A percentile compares a stretch with the other conserved stretches of the same genome.
Evolutionary conservation across 257 asterid species (phyloP).

Genomic region (Prunella vulgaris): DNA sequence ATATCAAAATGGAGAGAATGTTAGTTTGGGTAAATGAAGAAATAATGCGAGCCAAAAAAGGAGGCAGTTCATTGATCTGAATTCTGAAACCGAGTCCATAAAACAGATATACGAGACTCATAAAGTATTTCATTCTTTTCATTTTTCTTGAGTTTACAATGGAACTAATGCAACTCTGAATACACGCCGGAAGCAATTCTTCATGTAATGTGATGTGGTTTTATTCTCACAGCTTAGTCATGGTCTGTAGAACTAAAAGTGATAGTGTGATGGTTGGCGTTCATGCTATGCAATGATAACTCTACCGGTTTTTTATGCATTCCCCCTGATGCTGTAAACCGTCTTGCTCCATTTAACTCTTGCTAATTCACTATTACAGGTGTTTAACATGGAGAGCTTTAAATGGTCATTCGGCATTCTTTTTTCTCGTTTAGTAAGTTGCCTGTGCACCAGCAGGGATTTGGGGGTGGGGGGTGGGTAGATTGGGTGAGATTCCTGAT

Average conservation of each 20-base stretch:
- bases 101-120: too few relatives aligned
- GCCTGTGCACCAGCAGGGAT: neutral
- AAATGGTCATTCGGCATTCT: constrained; percentile 93
- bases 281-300: too few relatives aligned
- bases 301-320: too few relatives aligned
- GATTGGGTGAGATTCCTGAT: neutral
- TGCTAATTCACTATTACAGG: constrained; percentile 42
- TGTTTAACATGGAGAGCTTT: constrained; percentile 80
- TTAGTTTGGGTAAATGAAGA: neutral
- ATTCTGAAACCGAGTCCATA: too few relatives aligned
- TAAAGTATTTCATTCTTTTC: too few relatives aligned
- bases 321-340: neutral
- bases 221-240: neutral
- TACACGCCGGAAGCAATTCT: neutral
- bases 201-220: neutral
- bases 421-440: constrained; percentile 92
- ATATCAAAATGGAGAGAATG: too few relatives aligned
- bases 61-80: neutral
- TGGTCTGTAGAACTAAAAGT: neutral
- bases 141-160: neutral
- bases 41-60: neutral
- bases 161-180: neutral
- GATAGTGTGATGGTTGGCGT: too few relatives aligned
- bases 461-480: neutral
- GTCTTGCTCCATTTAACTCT: neutral